Conservation (phyloP, 139 green algal species). For the Zygnema cylindricum region DNA sequence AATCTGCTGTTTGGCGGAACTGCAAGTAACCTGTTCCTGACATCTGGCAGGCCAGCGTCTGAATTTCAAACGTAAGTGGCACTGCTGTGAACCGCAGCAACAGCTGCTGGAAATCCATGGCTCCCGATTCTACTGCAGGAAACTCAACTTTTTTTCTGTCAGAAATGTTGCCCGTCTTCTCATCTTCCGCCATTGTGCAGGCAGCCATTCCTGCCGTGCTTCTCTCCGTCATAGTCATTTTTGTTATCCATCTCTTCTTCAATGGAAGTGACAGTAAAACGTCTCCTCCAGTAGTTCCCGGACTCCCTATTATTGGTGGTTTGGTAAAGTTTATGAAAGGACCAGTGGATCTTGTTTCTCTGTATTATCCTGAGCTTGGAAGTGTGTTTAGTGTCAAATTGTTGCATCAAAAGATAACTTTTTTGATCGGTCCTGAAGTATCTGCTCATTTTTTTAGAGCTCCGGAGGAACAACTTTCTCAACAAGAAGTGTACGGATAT, state of each 20-base stretch:
- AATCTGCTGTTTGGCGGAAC: no score
- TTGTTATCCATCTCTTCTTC: background rate
- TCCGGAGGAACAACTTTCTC: constrained; percentile 59
- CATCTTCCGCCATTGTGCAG: background rate
- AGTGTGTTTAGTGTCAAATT: constrained; percentile 96
- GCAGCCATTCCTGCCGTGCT: background rate
- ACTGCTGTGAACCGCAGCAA: no score
- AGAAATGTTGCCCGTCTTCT: background rate
- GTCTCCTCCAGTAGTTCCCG: constrained; percentile 82
- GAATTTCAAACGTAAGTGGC: no score
- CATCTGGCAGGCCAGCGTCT: no score
- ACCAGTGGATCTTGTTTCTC: constrained; percentile 82
- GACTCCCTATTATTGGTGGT: constrained; percentile 90
- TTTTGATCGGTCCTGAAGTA: constrained; percentile 91
- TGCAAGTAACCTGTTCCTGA: no score
- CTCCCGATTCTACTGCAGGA: background rate
- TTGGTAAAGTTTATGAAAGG: constrained; percentile 91
- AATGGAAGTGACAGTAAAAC: background rate
- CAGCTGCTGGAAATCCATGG: no score
- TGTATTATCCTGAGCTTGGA: constrained; percentile 82
- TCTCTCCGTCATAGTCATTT: background rate
- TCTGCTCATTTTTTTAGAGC: constrained; percentile 95
- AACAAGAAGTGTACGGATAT: constrained; percentile 93
- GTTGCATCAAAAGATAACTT: constrained; percentile 94
- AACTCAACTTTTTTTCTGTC: background rate